These are phyloP conservation scores for Starmera dryadoides DNA, from an alignment of 805 yeast species.

Conservation along the genomic window DNA sequence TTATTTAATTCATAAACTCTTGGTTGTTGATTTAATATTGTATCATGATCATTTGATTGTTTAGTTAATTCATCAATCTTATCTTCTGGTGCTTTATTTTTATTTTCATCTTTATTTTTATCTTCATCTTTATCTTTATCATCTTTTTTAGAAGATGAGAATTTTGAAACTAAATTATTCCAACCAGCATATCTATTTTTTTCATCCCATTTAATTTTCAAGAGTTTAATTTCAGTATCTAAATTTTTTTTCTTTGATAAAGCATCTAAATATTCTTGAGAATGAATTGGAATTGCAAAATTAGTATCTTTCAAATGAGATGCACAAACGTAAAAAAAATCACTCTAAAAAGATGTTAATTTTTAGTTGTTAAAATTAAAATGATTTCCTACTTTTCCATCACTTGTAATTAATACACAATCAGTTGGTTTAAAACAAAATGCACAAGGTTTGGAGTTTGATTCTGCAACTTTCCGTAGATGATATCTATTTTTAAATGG, in stretches of 20 bases:
- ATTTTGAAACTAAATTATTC: slow-evolving; percentile 16
- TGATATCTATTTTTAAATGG: slow-evolving; percentile 16
- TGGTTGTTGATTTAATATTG: slow-evolving; percentile 23
- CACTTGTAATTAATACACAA: slow-evolving; percentile 17
- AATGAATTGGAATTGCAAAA: slow-evolving; percentile 16
- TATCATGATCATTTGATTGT: slow-evolving; percentile 4
- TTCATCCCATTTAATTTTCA: slow-evolving; percentile 20
- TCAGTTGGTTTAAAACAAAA: slow-evolving; percentile 21
- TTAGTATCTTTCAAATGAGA: slow-evolving; percentile 15
- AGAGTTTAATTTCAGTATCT: slow-evolving; percentile 11
- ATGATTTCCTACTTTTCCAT: slow-evolving; percentile 6
- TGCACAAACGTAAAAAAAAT: slow-evolving; percentile 21
- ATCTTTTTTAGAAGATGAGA: slow-evolving; percentile 4
- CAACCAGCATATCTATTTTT: slow-evolving; percentile 18
- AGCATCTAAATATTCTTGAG: slow-evolving; percentile 16
- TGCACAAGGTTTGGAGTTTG: slow-evolving; percentile 15
- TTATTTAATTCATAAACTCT: slow-evolving; percentile 29
- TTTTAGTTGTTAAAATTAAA: too few species aligned
- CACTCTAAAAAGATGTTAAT: slow-evolving; percentile 4
- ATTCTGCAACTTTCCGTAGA: slow-evolving; percentile 15
- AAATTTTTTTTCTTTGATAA: slow-evolving; percentile 10
- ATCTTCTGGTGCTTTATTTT: slow-evolving; percentile 11
- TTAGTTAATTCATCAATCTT: slow-evolving; percentile 7
- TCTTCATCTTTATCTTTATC: slow-evolving; percentile 14
- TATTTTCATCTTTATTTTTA: slow-evolving; percentile 13